These are phyloP conservation scores for Conringia planisiliqua DNA, from an alignment of 345 rosid species.

Conservation along the genomic window DNA sequence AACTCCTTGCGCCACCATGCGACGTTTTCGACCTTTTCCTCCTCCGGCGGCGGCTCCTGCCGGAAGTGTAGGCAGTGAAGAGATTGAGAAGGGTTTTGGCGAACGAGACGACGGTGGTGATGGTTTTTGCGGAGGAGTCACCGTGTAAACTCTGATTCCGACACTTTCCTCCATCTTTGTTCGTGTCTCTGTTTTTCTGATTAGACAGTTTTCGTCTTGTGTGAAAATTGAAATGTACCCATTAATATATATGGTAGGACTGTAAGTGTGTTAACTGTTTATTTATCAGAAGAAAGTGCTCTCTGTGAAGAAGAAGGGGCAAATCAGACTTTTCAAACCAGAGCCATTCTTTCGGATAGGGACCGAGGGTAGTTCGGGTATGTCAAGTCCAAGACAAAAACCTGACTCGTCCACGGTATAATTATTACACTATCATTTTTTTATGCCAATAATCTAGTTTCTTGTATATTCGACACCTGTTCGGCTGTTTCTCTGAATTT, in stretches of 20 bases:
- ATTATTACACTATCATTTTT: background rate
- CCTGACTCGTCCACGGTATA: background rate
- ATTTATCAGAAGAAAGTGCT: background rate
- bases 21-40: constrained; percentile 42
- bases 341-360: constrained; percentile 1
- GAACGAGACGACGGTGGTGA: constrained; percentile 20
- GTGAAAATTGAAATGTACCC: background rate
- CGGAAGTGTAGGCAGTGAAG: constrained; percentile 27
- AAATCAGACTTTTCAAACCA: background rate
- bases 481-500: background rate
- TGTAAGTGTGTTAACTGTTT: no score
- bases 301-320: background rate
- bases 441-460: constrained; percentile 7
- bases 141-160: constrained; percentile 58
- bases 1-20: constrained; percentile 64
- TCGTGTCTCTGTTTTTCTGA: background rate
- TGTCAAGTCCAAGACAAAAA: background rate
- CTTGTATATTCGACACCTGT: background rate
- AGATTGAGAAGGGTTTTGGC: constrained; percentile 21
- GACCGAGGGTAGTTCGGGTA: constrained; percentile 16
- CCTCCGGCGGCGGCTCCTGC: constrained; percentile 14
- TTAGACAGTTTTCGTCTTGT: background rate
- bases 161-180: constrained; percentile 50
- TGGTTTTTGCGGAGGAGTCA: constrained; percentile 40
- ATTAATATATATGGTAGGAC: no score